Base-by-base conservation (phyloP, 2,329 filamentous ascomycete species). In the Catunica adiposa region DNA sequence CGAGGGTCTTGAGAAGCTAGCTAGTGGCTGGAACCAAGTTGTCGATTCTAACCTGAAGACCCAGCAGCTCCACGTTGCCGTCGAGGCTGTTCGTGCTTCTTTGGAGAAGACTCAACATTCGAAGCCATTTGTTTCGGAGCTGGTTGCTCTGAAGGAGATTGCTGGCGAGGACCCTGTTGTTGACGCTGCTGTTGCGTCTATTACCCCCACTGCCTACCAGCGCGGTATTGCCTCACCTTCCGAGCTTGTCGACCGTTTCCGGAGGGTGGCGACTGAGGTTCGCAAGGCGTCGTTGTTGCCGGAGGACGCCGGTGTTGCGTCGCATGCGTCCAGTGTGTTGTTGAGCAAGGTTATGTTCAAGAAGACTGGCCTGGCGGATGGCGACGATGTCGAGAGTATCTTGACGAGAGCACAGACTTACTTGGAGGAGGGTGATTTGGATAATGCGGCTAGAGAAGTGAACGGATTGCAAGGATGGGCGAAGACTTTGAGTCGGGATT, bases 291-390 rank as follows among this genome's bases (percentile, higher is more conserved):
- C 85, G 47, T 77, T 98, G 53, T 76, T 98, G 15, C 92, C 92
- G 14, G 89, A 94, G 61, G 85, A 96, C 64, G 92, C 92, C 0
- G 92, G 92, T 62, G 86, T 98, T 25, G 90, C 92, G 20, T 92
- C 86, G 64, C 92, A 98, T 68, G 89, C 90, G 2, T 90, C 89
- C 46, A 92, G 86, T 67, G 84, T 87, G 68, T 76, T 94, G 50
- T 74, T 98, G 63, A 94, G 87, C 74, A 94, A 95, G 72, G 77
- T 97, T 54, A 81, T 97, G 72, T 97, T 98, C 79, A 89, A 88
- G 75, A 97, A 97, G 78, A 82, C 85, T 64, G 86, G 85, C 8
- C 74, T 92, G 50, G 84, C 88, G 0, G 81, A 81, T 23, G 89
- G 90, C 20, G 78, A 87, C 62, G 90, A 97, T 65, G 90, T 97